Conservation (phyloP, 805 yeast species). For the Saturnispora hagleri region DNA sequence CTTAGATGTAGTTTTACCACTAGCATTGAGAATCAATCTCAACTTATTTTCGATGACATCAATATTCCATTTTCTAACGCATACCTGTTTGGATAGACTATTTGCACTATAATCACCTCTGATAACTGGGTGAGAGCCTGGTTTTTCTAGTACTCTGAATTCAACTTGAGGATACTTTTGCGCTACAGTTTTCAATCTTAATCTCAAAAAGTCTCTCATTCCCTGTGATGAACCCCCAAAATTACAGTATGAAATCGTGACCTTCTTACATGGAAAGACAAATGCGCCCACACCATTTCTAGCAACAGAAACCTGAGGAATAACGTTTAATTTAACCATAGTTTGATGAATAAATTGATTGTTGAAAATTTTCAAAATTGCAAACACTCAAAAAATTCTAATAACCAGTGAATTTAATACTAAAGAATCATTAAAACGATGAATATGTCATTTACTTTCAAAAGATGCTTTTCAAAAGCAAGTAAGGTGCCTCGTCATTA, state of each 20-base stretch:
- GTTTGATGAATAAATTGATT: neutral
- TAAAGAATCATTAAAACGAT: too few species aligned
- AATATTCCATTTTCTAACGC: constrained; percentile 64
- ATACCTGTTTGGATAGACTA: constrained; percentile 36
- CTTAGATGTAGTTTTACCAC: constrained; percentile 54
- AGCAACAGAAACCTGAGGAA: constrained; percentile 48
- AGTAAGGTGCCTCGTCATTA: constrained; percentile 12
- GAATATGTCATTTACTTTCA: neutral
- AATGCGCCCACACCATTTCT: constrained; percentile 74
- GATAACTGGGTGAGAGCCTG: constrained; percentile 73
- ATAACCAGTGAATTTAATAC: too few species aligned
- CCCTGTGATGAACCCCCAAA: constrained; percentile 95
- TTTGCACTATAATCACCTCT: constrained; percentile 44
- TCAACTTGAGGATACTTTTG: constrained; percentile 53
- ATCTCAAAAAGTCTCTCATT: constrained; percentile 54
- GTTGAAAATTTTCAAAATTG: neutral
- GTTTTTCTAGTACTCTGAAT: constrained; percentile 56
- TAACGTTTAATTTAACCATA: constrained; percentile 42
- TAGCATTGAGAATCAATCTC: constrained; percentile 51
- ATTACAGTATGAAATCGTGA: constrained; percentile 78
- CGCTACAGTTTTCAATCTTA: constrained; percentile 48
- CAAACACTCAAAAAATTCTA: neutral
- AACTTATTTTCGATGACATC: constrained; percentile 57
- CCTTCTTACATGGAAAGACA: constrained; percentile 63
- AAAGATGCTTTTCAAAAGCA: constrained; percentile 11